Evolutionary conservation across 108 stramenopile genomes (phyloP).

Genomic region (Cylindrotheca fusiformis): DNA sequence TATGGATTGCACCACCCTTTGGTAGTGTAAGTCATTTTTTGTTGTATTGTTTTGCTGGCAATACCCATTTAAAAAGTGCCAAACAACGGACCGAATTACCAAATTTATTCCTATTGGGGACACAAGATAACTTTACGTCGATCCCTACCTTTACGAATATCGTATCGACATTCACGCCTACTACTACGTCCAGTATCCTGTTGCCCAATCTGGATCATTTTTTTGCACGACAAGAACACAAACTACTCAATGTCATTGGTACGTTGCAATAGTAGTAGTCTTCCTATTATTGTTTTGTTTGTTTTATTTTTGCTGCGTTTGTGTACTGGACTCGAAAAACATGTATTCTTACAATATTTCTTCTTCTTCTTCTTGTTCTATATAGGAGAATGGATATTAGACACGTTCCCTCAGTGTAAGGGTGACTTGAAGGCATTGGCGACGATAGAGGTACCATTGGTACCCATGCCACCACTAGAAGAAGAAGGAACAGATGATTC

Average conservation of each 20-base stretch:
- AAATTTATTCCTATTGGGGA: conserved; percentile 42
- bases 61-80: conserved; percentile 45
- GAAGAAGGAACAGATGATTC: too few relatives aligned
- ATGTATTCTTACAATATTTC: too few relatives aligned
- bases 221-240: conserved; percentile 47
- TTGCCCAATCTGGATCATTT: conserved; percentile 53
- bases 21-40: conserved; percentile 45
- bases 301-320: neutral
- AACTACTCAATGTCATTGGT: conserved; percentile 53
- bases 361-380: neutral
- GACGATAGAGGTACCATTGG: conserved; percentile 8
- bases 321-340: too few relatives aligned
- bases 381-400: conserved; percentile 32
- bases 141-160: conserved; percentile 33
- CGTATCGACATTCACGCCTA: conserved; percentile 27
- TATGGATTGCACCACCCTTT: conserved; percentile 54
- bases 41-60: conserved; percentile 44
- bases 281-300: neutral
- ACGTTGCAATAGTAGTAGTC: conserved; percentile 15
- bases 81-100: conserved; percentile 22
- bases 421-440: conserved; percentile 19
- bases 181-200: conserved; percentile 37
- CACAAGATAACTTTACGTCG: conserved; percentile 54
- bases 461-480: too few relatives aligned
- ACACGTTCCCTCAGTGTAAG: conserved; percentile 24